These are phyloP conservation scores for Dioszegia crocea DNA, from an alignment of 768 basidiomycete species.

Conservation along the genomic window DNA sequence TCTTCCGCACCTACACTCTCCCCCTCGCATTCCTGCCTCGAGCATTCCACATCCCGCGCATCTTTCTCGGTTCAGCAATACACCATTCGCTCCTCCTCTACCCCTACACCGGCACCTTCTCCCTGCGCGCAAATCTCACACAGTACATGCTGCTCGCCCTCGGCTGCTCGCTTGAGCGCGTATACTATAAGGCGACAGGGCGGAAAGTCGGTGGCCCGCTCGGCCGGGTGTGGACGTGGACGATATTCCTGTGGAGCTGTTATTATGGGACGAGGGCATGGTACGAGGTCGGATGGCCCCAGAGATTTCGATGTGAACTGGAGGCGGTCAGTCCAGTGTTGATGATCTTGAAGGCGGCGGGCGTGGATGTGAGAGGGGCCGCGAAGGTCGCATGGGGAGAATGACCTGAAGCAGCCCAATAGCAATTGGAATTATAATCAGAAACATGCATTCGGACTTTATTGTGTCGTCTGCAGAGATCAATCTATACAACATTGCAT, in stretches of 20 bases:
- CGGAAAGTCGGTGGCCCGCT: not conserved
- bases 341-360: not conserved
- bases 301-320: slow-evolving; percentile 5
- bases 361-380: not conserved
- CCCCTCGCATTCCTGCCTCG: slow-evolving; percentile 3
- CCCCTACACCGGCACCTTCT: slow-evolving; percentile 3
- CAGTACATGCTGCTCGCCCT: not conserved
- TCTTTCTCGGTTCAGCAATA: slow-evolving; percentile 14
- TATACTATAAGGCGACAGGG: slow-evolving; percentile 1
- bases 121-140: slow-evolving; percentile 1
- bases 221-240: slow-evolving; percentile 10
- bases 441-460: no score
- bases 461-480: no score
- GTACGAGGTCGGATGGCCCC: slow-evolving; percentile 3
- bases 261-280: not conserved
- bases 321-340: slow-evolving; percentile 3
- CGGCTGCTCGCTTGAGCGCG: slow-evolving; percentile 1
- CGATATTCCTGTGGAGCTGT: not conserved
- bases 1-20: not conserved
- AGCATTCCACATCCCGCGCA: slow-evolving; percentile 2
- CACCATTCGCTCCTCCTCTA: slow-evolving; percentile 12
- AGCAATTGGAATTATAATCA: no score
- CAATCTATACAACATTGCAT: no score
- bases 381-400: not conserved
- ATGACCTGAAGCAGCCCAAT: no score